Evolutionary conservation across 257 asterid genomes (phyloP).

Genomic region (Nemophila menziesii): DNA sequence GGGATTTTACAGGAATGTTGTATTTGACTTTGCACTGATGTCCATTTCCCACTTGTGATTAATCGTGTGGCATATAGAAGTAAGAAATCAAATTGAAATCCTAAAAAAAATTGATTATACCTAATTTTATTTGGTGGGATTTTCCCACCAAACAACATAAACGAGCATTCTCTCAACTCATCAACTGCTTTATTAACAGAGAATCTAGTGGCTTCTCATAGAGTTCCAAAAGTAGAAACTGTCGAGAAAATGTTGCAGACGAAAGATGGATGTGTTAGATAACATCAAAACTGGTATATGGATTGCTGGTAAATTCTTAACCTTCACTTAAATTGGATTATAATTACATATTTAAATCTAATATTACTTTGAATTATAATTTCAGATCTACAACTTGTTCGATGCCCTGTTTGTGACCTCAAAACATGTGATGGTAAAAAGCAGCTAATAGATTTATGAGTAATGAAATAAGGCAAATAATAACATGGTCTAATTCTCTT

Average conservation of each 20-base stretch:
- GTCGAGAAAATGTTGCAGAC: conserved; percentile 31
- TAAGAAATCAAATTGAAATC: too few species aligned
- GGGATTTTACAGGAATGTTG: too few species aligned
- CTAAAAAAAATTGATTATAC: too few species aligned
- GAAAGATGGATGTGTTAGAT: conserved; percentile 42
- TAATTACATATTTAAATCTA: background rate
- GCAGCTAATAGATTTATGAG: too few species aligned
- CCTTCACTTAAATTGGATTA: too few species aligned
- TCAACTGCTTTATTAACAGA: conserved; percentile 56
- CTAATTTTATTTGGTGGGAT: too few species aligned
- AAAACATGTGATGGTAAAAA: conserved; percentile 91
- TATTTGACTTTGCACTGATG: too few species aligned
- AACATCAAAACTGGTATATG: conserved; percentile 77
- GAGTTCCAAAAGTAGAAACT: conserved; percentile 29
- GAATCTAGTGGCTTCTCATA: conserved; percentile 31
- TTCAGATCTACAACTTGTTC: conserved; percentile 89
- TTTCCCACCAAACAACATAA: too few species aligned
- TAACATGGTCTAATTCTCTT: conserved; percentile 3
- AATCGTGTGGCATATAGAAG: too few species aligned
- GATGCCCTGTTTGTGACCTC: conserved; percentile 93
- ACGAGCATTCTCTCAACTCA: conserved; percentile 76
- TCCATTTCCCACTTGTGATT: too few species aligned
- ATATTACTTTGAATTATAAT: background rate
- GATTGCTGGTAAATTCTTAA: conserved; percentile 75
- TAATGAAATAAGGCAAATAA: too few species aligned